Evolutionary conservation across 2,329 filamentous ascomycete species (phyloP).

Genomic region (Penicillium sp.): DNA sequence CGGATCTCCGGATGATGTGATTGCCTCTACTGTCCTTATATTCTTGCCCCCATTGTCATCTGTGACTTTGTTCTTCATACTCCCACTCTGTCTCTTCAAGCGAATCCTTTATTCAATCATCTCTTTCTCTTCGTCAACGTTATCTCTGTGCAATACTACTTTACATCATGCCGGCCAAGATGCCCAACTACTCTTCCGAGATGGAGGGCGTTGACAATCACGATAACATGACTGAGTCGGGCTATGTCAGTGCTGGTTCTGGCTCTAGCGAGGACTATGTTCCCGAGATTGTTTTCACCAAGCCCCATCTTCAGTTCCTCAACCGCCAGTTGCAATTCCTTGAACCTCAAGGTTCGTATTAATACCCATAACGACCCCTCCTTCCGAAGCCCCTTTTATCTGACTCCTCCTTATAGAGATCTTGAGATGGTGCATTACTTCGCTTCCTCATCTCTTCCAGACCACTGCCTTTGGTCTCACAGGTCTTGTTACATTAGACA

Average conservation of each 20-base stretch:
- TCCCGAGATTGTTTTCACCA: slow-evolving; percentile 74
- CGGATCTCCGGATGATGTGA: slow-evolving; percentile 27
- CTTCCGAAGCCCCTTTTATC: slow-evolving; percentile 5
- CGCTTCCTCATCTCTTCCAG: slow-evolving; percentile 82
- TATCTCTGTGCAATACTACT: not conserved
- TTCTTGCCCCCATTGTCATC: slow-evolving; percentile 18
- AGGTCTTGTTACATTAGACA: slow-evolving; percentile 73
- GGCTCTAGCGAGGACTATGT: slow-evolving; percentile 55
- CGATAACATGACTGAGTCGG: slow-evolving; percentile 73
- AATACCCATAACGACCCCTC: slow-evolving; percentile 2
- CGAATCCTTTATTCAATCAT: slow-evolving; percentile 2
- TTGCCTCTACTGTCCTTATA: slow-evolving; percentile 26
- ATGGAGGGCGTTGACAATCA: slow-evolving; percentile 29
- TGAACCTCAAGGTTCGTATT: slow-evolving; percentile 58
- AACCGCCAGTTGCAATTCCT: slow-evolving; percentile 83
- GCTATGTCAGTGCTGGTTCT: slow-evolving; percentile 58
- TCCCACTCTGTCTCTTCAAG: slow-evolving; percentile 3
- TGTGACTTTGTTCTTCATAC: slow-evolving; percentile 4
- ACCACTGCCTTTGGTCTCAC: slow-evolving; percentile 75
- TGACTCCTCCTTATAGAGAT: slow-evolving; percentile 51
- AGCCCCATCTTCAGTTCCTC: slow-evolving; percentile 77
- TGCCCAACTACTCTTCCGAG: slow-evolving; percentile 32
- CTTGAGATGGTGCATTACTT: slow-evolving; percentile 80
- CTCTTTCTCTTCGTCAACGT: not conserved
- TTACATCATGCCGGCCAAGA: slow-evolving; percentile 33